These are phyloP conservation scores for Chytridium lagenaria DNA, from an alignment of 371 early-diverging fungal genomes.

Conservation along the genomic window DNA sequence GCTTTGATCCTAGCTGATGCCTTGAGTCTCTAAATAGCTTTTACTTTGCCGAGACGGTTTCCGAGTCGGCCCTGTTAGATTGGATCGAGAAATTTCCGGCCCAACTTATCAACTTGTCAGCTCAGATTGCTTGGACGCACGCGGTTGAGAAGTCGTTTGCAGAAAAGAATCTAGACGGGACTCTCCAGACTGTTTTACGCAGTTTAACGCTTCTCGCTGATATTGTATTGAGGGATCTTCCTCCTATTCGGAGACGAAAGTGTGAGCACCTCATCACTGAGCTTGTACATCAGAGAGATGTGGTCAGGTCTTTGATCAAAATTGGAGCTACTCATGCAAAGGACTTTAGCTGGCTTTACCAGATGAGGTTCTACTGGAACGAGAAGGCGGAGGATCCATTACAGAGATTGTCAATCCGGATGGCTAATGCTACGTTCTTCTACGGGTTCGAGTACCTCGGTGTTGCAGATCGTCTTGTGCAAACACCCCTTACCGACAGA, in stretches of 20 bases:
- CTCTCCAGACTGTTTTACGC: constrained; percentile 71
- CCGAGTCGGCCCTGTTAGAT: constrained; percentile 64
- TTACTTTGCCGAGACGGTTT: constrained; percentile 69
- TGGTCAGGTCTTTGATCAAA: constrained; percentile 75
- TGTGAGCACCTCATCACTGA: constrained; percentile 98
- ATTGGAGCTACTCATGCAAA: constrained; percentile 65
- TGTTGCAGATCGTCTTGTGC: constrained; percentile 94
- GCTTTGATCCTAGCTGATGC: constrained; percentile 79
- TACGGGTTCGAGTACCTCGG: constrained; percentile 99
- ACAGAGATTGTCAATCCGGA: constrained; percentile 75
- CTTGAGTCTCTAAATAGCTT: constrained; percentile 64
- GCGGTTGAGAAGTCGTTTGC: constrained; percentile 70
- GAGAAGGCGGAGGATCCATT: constrained; percentile 68
- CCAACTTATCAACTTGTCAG: constrained; percentile 90
- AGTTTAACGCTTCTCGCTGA: constrained; percentile 89
- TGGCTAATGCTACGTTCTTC: constrained; percentile 93
- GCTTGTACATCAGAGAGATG: constrained; percentile 97
- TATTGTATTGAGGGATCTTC: constrained; percentile 87
- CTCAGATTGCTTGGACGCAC: constrained; percentile 91
- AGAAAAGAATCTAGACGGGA: constrained; percentile 53
- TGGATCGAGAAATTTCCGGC: constrained; percentile 94
- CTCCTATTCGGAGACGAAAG: constrained; percentile 85
- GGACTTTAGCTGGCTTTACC: constrained; percentile 95
- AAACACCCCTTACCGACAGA: constrained; percentile 97
- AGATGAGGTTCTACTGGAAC: constrained; percentile 96